These are phyloP conservation scores for Gleditsia sinensis DNA, from an alignment of 306 rosid species.

Conservation along the genomic window DNA sequence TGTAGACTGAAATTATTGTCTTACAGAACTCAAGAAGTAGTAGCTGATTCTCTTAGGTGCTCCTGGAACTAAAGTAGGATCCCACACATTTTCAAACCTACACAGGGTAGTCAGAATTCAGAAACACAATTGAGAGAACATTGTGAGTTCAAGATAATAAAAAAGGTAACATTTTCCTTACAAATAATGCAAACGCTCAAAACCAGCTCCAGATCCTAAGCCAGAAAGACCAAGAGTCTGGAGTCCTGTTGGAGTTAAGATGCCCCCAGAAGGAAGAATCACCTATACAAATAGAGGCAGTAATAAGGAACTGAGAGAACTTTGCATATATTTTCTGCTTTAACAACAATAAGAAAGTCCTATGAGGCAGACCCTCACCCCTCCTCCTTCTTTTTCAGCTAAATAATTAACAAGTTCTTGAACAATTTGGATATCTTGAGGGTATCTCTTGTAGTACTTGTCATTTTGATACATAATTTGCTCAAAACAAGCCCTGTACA, in stretches of 20 bases:
- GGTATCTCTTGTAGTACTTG: slow-evolving; percentile 94
- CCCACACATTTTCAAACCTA: slow-evolving; percentile 97
- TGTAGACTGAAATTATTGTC: slow-evolving; percentile 35
- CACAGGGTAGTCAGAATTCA: slow-evolving; percentile 18
- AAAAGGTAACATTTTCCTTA: slow-evolving; percentile 43
- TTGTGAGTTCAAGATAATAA: slow-evolving; percentile 1
- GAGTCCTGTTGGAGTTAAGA: slow-evolving; percentile 83
- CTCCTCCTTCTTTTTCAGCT: slow-evolving; percentile 74
- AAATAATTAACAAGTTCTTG: slow-evolving; percentile 80
- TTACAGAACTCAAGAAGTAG: slow-evolving; percentile 76
- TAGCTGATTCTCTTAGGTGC: slow-evolving; percentile 69
- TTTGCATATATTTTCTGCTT: slow-evolving; percentile 25
- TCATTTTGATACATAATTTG: slow-evolving; percentile 69
- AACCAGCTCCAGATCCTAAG: slow-evolving; percentile 81
- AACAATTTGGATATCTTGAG: slow-evolving; percentile 76
- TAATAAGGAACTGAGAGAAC: slow-evolving; percentile 23
- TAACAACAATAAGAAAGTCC: slow-evolving; percentile 36
- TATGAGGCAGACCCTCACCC: slow-evolving; percentile 51
- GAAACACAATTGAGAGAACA: slow-evolving; percentile 16
- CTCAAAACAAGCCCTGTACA: slow-evolving; percentile 75
- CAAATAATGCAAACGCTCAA: slow-evolving; percentile 93
- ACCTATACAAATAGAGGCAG: slow-evolving; percentile 52
- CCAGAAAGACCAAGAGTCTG: slow-evolving; percentile 83
- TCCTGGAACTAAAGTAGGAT: slow-evolving; percentile 83
- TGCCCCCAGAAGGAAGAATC: slow-evolving; percentile 91